phyloP scores from a whole-genome alignment of 2,329 filamentous ascomycete species.

The Clathrospora elynae region DNA sequence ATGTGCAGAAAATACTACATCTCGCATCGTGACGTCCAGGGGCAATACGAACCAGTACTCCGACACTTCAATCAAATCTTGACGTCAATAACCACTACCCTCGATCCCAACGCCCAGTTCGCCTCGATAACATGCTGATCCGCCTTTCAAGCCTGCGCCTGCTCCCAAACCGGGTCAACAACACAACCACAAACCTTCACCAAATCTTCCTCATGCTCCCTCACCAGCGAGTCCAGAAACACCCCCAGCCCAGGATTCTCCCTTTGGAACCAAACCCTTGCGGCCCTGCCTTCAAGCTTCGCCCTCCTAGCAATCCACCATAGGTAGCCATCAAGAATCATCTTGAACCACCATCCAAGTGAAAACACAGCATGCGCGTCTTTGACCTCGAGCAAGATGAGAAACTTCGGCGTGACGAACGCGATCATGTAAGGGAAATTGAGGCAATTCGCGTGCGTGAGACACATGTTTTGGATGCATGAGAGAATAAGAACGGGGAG shows the following conservation, averaged over 20 bases:
- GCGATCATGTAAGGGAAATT: conserved; percentile 57
- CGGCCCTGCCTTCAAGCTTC: conserved; percentile 30
- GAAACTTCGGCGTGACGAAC: conserved; percentile 53
- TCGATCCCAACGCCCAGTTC: too few relatives aligned
- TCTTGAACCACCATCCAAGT: conserved; percentile 63
- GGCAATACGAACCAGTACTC: too few relatives aligned
- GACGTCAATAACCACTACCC: too few relatives aligned
- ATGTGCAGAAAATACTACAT: too few relatives aligned
- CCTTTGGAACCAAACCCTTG: conserved; percentile 33
- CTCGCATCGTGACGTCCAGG: too few relatives aligned
- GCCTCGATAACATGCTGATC: neutral
- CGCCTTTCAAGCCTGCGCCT: neutral
- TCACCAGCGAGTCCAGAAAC: conserved; percentile 8
- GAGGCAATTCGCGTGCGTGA: conserved; percentile 51
- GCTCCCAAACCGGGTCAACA: neutral
- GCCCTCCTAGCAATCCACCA: conserved; percentile 40
- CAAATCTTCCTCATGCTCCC: neutral
- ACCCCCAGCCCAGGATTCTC: conserved; percentile 15
- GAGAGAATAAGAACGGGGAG: conserved; percentile 46
- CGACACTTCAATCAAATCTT: too few relatives aligned
- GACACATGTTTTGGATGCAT: conserved; percentile 45
- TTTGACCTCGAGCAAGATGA: conserved; percentile 54
- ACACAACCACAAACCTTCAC: neutral
- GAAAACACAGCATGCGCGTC: conserved; percentile 61
- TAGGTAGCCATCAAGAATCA: conserved; percentile 31